Evolutionary conservation across 2,329 filamentous ascomycete species (phyloP).

Genomic region (Pseudocercospora pini-densiflorae): DNA sequence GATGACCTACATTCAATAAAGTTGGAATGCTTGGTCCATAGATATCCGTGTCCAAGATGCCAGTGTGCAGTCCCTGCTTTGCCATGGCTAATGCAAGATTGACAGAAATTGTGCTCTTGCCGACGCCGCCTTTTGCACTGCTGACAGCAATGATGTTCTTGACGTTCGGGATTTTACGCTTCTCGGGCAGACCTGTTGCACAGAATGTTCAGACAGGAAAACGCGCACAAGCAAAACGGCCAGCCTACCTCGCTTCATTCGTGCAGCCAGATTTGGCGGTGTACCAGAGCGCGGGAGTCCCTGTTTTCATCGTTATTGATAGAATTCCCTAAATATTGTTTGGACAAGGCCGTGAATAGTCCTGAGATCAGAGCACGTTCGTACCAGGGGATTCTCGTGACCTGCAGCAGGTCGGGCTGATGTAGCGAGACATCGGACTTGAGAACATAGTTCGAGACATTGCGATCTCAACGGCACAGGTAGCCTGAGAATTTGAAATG

Average conservation of each 20-base stretch:
- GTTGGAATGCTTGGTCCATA: conserved; percentile 96
- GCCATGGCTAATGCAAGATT: conserved; percentile 90
- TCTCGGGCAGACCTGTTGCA: conserved; percentile 67
- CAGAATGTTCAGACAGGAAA: neutral
- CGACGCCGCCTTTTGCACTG: conserved; percentile 96
- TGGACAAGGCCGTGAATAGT: neutral
- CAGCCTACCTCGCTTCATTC: conserved; percentile 67
- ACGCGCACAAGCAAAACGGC: neutral
- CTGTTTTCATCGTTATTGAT: conserved; percentile 50
- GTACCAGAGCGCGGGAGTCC: conserved; percentile 75
- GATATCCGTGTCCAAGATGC: conserved; percentile 94
- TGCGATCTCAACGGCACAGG: conserved; percentile 16
- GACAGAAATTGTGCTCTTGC: conserved; percentile 93
- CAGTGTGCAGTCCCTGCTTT: conserved; percentile 76
- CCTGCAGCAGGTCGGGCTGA: conserved; percentile 49
- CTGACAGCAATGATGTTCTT: conserved; percentile 95
- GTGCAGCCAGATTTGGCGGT: conserved; percentile 66
- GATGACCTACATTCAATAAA: conserved; percentile 70
- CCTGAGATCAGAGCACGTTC: conserved; percentile 24
- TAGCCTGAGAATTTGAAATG: conserved; percentile 13
- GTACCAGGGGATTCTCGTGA: conserved; percentile 89
- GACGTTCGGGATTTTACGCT: conserved; percentile 78
- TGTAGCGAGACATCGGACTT: conserved; percentile 57
- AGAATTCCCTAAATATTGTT: neutral
- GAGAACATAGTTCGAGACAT: neutral